phyloP scores from a whole-genome alignment of 805 yeast genomes.

The baker's yeast (Saccharomyces cerevisiae) region DNA sequence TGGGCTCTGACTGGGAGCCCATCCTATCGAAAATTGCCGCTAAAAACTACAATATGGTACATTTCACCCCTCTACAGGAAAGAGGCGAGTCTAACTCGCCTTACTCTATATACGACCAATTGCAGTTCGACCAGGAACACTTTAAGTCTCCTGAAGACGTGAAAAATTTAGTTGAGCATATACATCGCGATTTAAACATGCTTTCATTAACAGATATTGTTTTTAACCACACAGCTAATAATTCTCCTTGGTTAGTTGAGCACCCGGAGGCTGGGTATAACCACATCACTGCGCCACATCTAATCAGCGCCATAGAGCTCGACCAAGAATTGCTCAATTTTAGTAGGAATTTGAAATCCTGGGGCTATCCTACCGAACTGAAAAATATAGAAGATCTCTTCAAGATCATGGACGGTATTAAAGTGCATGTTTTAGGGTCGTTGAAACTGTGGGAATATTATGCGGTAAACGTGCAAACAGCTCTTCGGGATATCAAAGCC shows the following conservation, averaged over 20 bases:
- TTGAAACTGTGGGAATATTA: constrained; percentile 84
- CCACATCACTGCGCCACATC: constrained; percentile 80
- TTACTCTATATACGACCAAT: constrained; percentile 82
- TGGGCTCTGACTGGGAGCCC: constrained; percentile 70
- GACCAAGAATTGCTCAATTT: constrained; percentile 63
- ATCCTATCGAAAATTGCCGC: constrained; percentile 51
- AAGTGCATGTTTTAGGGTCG: constrained; percentile 54
- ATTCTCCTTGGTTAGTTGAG: constrained; percentile 74
- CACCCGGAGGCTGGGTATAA: constrained; percentile 92
- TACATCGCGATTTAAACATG: constrained; percentile 51
- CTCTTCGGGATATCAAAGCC: constrained; percentile 34
- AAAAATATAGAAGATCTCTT: constrained; percentile 46
- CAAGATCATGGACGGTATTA: constrained; percentile 57
- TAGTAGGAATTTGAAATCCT: constrained; percentile 46
- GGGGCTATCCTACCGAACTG: constrained; percentile 56
- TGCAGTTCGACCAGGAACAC: constrained; percentile 57
- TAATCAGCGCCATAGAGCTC: constrained; percentile 73
- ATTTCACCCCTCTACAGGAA: constrained; percentile 86
- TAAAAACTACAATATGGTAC: constrained; percentile 92
- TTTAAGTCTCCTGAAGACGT: constrained; percentile 56
- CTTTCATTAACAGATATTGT: constrained; percentile 86
- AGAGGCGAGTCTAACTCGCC: constrained; percentile 92
- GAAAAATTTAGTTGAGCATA: constrained; percentile 36
- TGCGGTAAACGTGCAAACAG: constrained; percentile 49
- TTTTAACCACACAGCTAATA: constrained; percentile 89